phyloP scores from a whole-genome alignment of 2,329 filamentous ascomycete species.

The Trichoderma harzianum region DNA sequence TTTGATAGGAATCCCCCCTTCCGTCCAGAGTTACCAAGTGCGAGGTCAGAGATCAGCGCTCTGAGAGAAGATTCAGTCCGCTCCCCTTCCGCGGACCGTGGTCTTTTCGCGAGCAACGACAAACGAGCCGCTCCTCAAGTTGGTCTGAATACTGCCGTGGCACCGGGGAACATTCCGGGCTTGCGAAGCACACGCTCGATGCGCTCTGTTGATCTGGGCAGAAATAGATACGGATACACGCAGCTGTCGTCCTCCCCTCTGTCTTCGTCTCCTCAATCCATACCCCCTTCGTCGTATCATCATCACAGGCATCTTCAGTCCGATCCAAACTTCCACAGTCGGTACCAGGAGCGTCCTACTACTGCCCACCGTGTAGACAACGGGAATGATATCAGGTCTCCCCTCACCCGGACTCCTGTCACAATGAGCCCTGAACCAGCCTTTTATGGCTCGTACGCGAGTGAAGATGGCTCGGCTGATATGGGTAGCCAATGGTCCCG shows the following conservation, averaged over 20 bases:
- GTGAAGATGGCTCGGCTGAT: conserved; percentile 20
- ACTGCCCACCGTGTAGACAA: conserved; percentile 44
- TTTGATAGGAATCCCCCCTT: conserved; percentile 33
- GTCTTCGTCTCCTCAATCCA: conserved; percentile 37
- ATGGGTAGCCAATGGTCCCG: conserved; percentile 28
- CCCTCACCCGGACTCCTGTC: neutral
- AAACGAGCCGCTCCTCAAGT: conserved; percentile 64
- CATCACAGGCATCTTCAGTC: conserved; percentile 41
- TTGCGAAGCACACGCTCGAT: conserved; percentile 47
- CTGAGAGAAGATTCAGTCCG: conserved; percentile 42
- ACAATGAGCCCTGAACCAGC: conserved; percentile 3
- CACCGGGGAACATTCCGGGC: conserved; percentile 55
- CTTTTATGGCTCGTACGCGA: neutral
- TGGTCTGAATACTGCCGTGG: conserved; percentile 58
- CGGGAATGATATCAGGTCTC: neutral
- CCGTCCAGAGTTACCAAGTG: conserved; percentile 42
- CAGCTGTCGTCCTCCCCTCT: conserved; percentile 37
- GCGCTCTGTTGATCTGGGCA: conserved; percentile 42
- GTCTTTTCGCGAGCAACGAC: conserved; percentile 56
- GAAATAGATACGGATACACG: conserved; percentile 26
- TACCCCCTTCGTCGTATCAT: conserved; percentile 30
- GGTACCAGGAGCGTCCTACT: conserved; percentile 42
- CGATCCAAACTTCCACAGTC: conserved; percentile 41
- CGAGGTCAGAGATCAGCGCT: conserved; percentile 37
- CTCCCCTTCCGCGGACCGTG: conserved; percentile 62